Evolutionary conservation across 2,329 filamentous ascomycete genomes (phyloP).

Genomic region (Dothistroma pini): DNA sequence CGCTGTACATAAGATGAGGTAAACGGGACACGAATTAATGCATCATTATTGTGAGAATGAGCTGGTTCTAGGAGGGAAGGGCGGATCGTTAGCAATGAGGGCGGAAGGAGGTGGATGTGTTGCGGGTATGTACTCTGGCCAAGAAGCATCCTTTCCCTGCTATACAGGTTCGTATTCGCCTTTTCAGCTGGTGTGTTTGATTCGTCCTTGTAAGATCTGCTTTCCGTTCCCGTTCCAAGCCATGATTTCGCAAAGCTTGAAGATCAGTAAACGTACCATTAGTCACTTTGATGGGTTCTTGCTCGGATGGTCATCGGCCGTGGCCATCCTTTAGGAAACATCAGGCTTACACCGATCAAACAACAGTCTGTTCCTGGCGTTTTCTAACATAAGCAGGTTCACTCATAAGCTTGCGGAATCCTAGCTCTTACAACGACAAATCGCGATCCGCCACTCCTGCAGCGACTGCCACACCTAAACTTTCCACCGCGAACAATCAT

Average conservation of each 20-base stretch:
- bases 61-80: not conserved
- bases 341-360: not conserved
- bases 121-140: conserved; percentile 4
- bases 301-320: not conserved
- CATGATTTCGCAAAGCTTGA: too few relatives aligned
- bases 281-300: not conserved
- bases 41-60: not conserved
- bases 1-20: not conserved
- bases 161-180: not conserved
- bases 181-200: not conserved
- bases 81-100: not conserved
- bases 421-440: too few relatives aligned
- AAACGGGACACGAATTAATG: not conserved
- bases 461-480: too few relatives aligned
- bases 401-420: not conserved
- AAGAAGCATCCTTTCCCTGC: not conserved
- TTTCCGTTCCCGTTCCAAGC: too few relatives aligned
- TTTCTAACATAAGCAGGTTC: not conserved
- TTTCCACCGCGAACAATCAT: not conserved
- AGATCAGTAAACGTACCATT: too few relatives aligned
- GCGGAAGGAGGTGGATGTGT: not conserved
- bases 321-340: not conserved
- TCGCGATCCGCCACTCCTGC: too few relatives aligned
- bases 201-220: too few relatives aligned
- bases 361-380: not conserved